Base-by-base conservation (phyloP, 495 filamentous ascomycete species). In the Aspergillus bridgeri region DNA sequence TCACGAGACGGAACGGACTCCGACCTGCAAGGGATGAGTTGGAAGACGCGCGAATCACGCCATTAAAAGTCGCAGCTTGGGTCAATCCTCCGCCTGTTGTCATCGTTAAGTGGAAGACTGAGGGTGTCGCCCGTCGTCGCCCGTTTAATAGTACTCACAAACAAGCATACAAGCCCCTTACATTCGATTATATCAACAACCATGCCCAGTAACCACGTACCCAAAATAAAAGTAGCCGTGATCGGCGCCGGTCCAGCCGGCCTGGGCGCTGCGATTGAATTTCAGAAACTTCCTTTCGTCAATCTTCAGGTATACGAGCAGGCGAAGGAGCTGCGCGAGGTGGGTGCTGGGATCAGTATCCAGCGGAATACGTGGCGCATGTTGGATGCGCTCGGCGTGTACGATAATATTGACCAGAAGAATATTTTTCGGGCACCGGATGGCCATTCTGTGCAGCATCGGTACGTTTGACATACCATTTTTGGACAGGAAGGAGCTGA, bases 221-320 rank as follows among this genome's bases (percentile, higher is more conserved):
- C 20, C 22, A 58, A 43, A 17, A 47, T 62, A 23, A 42, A 52
- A 17, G 61, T 75, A 48, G 77, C 73, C 48, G 69, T 80, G 48
- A 70, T 81, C 48, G 76, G 77, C 21, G 75, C 73, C 9, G 79
- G 79, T 0, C 79, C 79, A 1, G 79, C 74, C 7, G 81, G 81
- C 0, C 66, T 83, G 0, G 70, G 70, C 23, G 69, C 79, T 1
- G 79, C 78, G 6, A 82, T 82, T 51, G 76, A 75, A 13, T 69
- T 83, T 20, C 75, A 74, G 1, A 60, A 73, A 42, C 53, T 81
- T 1, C 74, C 79, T 0, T 73, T 78, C 25, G 66, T 81, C 11
- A 58, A 73, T 9, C 66, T 78, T 3, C 73, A 60, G 5, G 64
- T 82, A 9, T 83, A 80, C 48, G 81, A 83, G 53, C 74, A 80